These are phyloP conservation scores for Styphnolobium japonicum DNA, from an alignment of 306 rosid species.

Conservation along the genomic window DNA sequence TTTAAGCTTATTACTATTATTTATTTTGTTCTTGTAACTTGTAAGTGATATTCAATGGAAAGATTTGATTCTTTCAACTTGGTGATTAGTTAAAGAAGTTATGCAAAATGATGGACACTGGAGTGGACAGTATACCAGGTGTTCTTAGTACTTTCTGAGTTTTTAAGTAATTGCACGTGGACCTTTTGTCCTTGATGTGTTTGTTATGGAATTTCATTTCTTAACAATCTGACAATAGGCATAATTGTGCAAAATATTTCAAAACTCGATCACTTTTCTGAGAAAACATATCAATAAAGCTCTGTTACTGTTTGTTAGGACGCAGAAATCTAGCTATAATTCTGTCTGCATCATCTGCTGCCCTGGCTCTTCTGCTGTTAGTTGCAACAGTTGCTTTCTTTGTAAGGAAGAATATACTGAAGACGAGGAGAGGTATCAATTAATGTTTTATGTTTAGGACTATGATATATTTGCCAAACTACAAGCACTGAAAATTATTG, in stretches of 20 bases:
- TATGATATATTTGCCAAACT: neutral
- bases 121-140: no score
- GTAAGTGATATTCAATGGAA: neutral
- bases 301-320: constrained; percentile 36
- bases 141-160: no score
- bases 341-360: constrained; percentile 41
- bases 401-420: constrained; percentile 40
- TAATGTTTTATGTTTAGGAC: neutral
- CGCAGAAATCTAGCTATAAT: constrained; percentile 19
- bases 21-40: neutral
- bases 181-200: neutral
- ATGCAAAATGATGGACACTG: no score
- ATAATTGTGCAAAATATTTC: neutral
- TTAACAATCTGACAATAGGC: neutral
- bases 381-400: constrained; percentile 41
- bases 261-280: neutral
- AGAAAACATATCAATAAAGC: neutral
- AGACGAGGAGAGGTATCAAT: constrained; percentile 47
- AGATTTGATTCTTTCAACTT: neutral
- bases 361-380: constrained; percentile 45
- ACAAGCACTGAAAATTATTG: neutral
- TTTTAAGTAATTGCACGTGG: neutral
- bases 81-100: no score
- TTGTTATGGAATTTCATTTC: neutral
- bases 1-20: neutral